Base-by-base conservation (phyloP, 2,329 filamentous ascomycete species). In the Sclerotinia nivalis region DNA sequence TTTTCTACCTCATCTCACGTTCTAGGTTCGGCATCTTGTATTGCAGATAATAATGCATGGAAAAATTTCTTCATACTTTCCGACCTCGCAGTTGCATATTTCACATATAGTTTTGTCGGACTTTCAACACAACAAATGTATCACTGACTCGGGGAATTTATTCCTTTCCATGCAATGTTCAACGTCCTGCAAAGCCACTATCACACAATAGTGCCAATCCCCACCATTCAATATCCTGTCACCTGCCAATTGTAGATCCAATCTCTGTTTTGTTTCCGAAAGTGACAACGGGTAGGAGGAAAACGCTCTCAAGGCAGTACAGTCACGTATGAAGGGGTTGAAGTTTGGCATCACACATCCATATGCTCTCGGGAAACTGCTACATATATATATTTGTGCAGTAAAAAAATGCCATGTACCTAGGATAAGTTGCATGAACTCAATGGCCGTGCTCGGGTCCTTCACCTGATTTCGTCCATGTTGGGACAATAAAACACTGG, bases 351-450 rank as follows among this genome's bases (percentile, higher is more conserved):
- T 64, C 47, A 31, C 22, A 52, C 34, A 64, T 34, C 47, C n/a
- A 52, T 64, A 52, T 37, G 12, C 61, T 43, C 47, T 65, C 9
- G 31, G 45, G 25, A 28, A 40, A 50, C 45, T 37, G 45, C 31
- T 5, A 62, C 45, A n/a, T 18, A 49, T n/a, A 49, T 34, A 13
- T 25, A 18, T 64, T 25, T 49, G 31, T 25, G 25, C 61, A 25
- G 61, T 37, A 31, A 5, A 40, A 43, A 34, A 52, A 40, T 52
- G 47, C 47, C n/a, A 64, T 64, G 61, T 65, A 65, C 61, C 61
- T 40, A 52, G 34, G 61, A 52, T 68, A 37, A 37, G 40, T 60
- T 68, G 65, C 65, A 68, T 68, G 65, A 68, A 68, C 65, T 61
- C 54, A 52, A 68, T 65, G 61, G 61, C 61, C 61, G 61, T 65